Percentiles rank a stretch among this genome's conserved stretches.
Evolutionary conservation across 1,284 basidiomycete genomes (phyloP).

Genomic region (Phellinidium pouzarii): DNA sequence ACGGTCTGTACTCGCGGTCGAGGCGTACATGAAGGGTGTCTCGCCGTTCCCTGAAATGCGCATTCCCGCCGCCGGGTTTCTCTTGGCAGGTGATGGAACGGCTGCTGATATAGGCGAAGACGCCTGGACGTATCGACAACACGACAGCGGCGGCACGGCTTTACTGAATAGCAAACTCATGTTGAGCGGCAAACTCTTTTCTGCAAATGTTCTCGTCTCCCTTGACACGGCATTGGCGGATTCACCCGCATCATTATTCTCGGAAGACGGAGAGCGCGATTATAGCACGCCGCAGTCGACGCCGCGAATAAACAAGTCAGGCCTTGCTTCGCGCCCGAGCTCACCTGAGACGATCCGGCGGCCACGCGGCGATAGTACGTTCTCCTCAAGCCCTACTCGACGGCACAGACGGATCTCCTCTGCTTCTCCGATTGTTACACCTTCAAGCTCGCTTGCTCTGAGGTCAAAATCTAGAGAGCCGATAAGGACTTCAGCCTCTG

Average conservation of each 20-base stretch:
- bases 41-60: conserved; percentile 60
- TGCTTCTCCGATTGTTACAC: conserved; percentile 5
- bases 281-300: conserved; percentile 14
- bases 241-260: neutral
- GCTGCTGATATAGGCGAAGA: conserved; percentile 4
- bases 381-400: conserved; percentile 15
- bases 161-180: conserved; percentile 11
- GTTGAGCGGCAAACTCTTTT: conserved; percentile 5
- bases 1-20: conserved; percentile 62
- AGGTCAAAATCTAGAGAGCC: conserved; percentile 30
- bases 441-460: conserved; percentile 10
- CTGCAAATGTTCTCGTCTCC: conserved; percentile 9
- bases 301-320: conserved; percentile 18
- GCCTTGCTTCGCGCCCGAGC: conserved; percentile 17
- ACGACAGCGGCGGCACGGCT: conserved; percentile 12
- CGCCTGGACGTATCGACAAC: conserved; percentile 2
- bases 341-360: conserved; percentile 9
- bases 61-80: conserved; percentile 53
- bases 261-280: neutral
- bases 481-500: conserved; percentile 35
- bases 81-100: neutral
- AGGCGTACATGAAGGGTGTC: conserved; percentile 56
- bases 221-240: neutral
- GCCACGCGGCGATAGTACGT: neutral
- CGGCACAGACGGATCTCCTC: conserved; percentile 22